phyloP scores from a whole-genome alignment of 331 rosid species.

The Quercus lobata region DNA sequence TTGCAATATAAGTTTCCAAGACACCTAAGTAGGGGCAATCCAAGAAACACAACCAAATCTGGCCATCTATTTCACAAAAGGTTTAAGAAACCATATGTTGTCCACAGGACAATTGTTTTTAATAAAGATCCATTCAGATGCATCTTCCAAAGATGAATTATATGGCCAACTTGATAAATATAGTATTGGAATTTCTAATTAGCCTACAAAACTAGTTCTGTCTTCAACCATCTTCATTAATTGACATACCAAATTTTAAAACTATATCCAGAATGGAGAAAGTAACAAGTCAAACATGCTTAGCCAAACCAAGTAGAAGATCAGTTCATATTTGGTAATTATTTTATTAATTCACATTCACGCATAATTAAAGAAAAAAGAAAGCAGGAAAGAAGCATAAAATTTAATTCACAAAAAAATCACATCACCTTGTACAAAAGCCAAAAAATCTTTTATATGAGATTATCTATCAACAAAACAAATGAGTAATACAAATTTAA shows the following conservation, averaged over 20 bases:
- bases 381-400: background rate
- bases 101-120: background rate
- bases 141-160: background rate
- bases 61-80: background rate
- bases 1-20: too few species aligned
- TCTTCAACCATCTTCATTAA: background rate
- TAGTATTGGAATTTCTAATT: background rate
- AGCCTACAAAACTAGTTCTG: background rate
- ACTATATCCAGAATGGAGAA: background rate
- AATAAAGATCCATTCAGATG: background rate
- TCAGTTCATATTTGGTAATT: background rate
- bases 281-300: slow-evolving; percentile 3
- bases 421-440: background rate
- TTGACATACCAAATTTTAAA: background rate
- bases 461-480: background rate
- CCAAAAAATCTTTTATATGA: background rate
- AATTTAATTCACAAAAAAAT: background rate
- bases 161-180: background rate
- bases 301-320: background rate
- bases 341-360: background rate
- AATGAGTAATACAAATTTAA: background rate
- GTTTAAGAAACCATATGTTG: background rate
- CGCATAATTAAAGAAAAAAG: background rate
- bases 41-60: background rate
- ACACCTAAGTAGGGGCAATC: too few species aligned